Evolutionary conservation across 306 rosid species (phyloP).

Genomic region (Cucumis hystrix): DNA sequence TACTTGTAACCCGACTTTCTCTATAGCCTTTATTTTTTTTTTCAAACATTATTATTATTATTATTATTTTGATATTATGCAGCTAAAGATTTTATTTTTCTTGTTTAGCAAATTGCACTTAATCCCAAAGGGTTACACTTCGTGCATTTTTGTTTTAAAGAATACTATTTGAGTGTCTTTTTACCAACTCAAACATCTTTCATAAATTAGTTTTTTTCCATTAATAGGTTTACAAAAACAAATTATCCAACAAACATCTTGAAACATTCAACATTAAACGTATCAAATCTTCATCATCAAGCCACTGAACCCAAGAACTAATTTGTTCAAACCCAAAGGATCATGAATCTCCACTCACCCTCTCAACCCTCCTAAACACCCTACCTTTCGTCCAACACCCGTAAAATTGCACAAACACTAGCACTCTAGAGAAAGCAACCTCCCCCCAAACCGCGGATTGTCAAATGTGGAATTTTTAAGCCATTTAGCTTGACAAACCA

Average conservation of each 20-base stretch:
- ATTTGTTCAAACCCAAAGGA: no score
- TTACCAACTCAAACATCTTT: background rate
- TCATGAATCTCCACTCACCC: no score
- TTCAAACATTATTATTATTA: no score
- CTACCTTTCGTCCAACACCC: no score
- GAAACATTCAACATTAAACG: no score
- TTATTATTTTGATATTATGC: background rate
- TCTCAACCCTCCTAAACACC: no score
- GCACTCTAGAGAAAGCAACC: no score
- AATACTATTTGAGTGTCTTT: background rate
- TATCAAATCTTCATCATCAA: no score
- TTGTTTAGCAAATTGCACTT: background rate
- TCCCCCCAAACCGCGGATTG: background rate
- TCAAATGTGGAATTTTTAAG: background rate
- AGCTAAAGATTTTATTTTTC: background rate
- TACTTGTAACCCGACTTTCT: background rate
- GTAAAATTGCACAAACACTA: no score
- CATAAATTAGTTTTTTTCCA: background rate
- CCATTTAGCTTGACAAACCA: background rate
- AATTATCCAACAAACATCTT: background rate
- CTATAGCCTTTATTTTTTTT: background rate
- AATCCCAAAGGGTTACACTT: background rate
- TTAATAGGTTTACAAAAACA: background rate
- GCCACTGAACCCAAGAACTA: no score
- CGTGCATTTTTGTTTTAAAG: background rate